A percentile compares a stretch with the other conserved stretches of the same genome.
These are phyloP conservation scores for Phytophthora melonis DNA, from an alignment of 352 stramenopile species.

Conservation along the genomic window DNA sequence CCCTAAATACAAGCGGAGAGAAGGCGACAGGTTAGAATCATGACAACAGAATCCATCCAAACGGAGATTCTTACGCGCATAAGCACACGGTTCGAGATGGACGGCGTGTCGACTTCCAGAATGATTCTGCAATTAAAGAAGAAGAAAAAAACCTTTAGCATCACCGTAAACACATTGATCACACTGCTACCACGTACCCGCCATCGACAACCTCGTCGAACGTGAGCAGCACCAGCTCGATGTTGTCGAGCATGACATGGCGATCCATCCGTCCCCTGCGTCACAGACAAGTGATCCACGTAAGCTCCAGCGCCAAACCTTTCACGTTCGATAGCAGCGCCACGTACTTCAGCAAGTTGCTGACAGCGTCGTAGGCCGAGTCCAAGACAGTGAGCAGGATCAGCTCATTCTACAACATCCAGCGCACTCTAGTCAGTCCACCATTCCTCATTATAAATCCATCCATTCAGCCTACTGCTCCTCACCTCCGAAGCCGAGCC, in stretches of 20 bases:
- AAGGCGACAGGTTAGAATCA: background rate
- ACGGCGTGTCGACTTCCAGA: slow-evolving; percentile 88
- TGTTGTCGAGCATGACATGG: slow-evolving; percentile 92
- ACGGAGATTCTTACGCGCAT: slow-evolving; percentile 79
- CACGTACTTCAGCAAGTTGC: slow-evolving; percentile 87
- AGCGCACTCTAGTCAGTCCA: slow-evolving; percentile 1
- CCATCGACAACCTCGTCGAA: slow-evolving; percentile 93
- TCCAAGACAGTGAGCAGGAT: slow-evolving; percentile 90
- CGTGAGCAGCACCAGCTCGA: slow-evolving; percentile 90
- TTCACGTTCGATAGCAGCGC: background rate
- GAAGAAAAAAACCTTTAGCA: background rate
- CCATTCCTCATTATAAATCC: background rate
- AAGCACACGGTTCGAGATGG: slow-evolving; percentile 91
- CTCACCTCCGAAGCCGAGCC: slow-evolving; percentile 81
- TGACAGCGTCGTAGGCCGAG: slow-evolving; percentile 86
- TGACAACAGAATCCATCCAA: background rate
- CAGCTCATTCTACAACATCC: slow-evolving; percentile 81
- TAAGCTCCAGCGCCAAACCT: slow-evolving; percentile 4
- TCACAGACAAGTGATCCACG: background rate
- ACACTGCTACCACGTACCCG: slow-evolving; percentile 53
- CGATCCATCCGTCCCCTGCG: slow-evolving; percentile 84
- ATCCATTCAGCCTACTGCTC: background rate
- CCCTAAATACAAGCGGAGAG: slow-evolving; percentile 50
- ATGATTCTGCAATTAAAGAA: slow-evolving; percentile 67
- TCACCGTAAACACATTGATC: background rate